These are phyloP conservation scores for Cercospora citrullina DNA, from an alignment of 2,329 filamentous ascomycete species.

Conservation along the genomic window DNA sequence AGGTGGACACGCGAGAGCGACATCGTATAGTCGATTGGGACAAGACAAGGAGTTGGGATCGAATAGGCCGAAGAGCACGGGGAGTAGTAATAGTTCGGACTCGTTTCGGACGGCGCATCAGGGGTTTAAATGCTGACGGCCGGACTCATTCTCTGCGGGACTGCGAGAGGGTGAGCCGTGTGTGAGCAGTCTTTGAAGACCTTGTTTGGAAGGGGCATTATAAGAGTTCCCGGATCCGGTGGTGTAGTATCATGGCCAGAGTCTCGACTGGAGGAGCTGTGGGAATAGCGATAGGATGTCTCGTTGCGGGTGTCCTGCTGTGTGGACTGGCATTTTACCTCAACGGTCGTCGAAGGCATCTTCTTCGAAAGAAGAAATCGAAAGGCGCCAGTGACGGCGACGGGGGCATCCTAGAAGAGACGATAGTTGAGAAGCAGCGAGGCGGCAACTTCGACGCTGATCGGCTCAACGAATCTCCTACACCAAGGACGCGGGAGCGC, in stretches of 20 bases:
- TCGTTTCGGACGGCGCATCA: constrained; percentile 16
- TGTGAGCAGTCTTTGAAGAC: constrained; percentile 10
- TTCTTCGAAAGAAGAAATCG: constrained; percentile 3
- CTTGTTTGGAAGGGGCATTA: neutral
- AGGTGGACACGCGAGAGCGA: neutral
- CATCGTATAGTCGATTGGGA: constrained; percentile 9
- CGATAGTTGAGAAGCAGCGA: constrained; percentile 3
- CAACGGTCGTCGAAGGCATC: constrained; percentile 5
- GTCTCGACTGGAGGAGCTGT: constrained; percentile 14
- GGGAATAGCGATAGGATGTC: constrained; percentile 16
- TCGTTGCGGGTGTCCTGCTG: constrained; percentile 11
- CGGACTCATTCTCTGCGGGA: constrained; percentile 10
- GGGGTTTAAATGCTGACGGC: constrained; percentile 16
- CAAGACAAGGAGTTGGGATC: neutral
- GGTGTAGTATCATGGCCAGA: neutral
- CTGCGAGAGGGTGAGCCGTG: constrained; percentile 15
- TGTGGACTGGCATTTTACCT: constrained; percentile 9
- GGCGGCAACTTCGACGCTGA: neutral
- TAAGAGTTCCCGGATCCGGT: neutral
- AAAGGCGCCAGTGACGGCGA: neutral
- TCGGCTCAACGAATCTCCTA: neutral
- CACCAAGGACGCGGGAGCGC: neutral
- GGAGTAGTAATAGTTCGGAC: constrained; percentile 9
- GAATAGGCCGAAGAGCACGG: neutral
- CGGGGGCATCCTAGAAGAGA: constrained; percentile 6